Evolutionary conservation across 768 basidiomycete genomes (phyloP).

Genomic region (Mycena venus): DNA sequence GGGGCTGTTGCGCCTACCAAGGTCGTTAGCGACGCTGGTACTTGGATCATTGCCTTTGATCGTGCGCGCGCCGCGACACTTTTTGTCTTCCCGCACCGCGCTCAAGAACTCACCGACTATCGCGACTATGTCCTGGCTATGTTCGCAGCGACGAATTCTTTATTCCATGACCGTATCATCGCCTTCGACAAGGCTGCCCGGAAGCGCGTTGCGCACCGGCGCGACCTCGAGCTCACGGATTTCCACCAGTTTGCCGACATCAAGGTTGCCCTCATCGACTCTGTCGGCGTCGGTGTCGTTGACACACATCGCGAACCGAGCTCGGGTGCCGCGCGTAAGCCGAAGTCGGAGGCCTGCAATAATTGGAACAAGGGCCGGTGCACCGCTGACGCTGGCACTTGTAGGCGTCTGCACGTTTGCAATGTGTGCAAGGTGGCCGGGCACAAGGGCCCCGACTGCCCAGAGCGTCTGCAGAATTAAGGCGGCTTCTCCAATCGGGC

Average conservation of each 20-base stretch:
- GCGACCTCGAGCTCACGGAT: conserved; percentile 11
- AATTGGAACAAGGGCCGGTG: too few species aligned
- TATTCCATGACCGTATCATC: conserved; percentile 21
- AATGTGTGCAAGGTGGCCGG: neutral
- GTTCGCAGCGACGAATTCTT: too few species aligned
- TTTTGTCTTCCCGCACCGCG: neutral
- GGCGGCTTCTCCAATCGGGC: neutral
- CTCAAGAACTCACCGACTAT: conserved; percentile 12
- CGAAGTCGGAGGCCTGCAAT: neutral
- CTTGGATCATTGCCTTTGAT: too few species aligned
- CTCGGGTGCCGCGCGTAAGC: neutral
- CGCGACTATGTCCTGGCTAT: too few species aligned
- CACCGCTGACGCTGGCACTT: too few species aligned
- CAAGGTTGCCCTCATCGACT: too few species aligned
- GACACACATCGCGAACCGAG: neutral
- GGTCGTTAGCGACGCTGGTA: too few species aligned
- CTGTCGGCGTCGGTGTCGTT: conserved; percentile 4
- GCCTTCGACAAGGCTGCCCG: conserved; percentile 24
- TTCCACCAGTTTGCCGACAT: conserved; percentile 1
- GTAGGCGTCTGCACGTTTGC: conserved; percentile 7
- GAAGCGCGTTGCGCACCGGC: neutral
- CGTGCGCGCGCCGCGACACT: neutral
- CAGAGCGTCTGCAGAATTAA: too few species aligned
- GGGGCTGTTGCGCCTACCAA: too few species aligned
- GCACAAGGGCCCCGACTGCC: conserved; percentile 10